Evolutionary conservation across 2,329 filamentous ascomycete genomes (phyloP).

Genomic region (Penicillium glabrum): DNA sequence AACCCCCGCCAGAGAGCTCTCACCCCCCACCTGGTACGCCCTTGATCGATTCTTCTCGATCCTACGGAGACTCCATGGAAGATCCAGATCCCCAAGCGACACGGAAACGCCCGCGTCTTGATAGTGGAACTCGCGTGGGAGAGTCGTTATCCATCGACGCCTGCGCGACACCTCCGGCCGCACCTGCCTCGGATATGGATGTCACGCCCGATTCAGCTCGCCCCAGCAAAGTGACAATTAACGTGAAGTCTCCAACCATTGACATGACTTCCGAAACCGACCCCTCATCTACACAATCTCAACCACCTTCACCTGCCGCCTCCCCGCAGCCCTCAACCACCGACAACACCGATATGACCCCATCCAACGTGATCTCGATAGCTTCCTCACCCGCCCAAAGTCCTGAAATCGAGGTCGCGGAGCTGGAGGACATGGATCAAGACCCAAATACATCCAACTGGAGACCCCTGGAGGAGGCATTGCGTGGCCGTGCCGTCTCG

Average conservation of each 20-base stretch:
- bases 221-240: slow-evolving; percentile 50
- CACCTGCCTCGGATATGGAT: slow-evolving; percentile 29
- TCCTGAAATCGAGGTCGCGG: slow-evolving; percentile 51
- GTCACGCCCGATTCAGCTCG: slow-evolving; percentile 31
- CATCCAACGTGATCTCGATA: slow-evolving; percentile 38
- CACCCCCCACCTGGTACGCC: slow-evolving; percentile 40
- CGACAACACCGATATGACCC: slow-evolving; percentile 18
- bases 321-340: slow-evolving; percentile 5
- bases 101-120: slow-evolving; percentile 50
- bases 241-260: slow-evolving; percentile 41
- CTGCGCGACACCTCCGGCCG: slow-evolving; percentile 24
- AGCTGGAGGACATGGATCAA: slow-evolving; percentile 51
- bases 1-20: slow-evolving; percentile 47
- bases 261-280: slow-evolving; percentile 17
- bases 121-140: slow-evolving; percentile 41
- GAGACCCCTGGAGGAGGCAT: slow-evolving; percentile 37
- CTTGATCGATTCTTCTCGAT: slow-evolving; percentile 31
- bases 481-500: slow-evolving; percentile 30
- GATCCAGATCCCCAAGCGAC: slow-evolving; percentile 38
- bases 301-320: slow-evolving; percentile 7
- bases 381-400: slow-evolving; percentile 46
- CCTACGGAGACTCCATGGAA: slow-evolving; percentile 40
- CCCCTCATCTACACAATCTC: slow-evolving; percentile 14
- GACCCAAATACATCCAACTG: slow-evolving; percentile 47
- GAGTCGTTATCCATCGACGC: slow-evolving; percentile 35